Evolutionary conservation across 2,329 filamentous ascomycete species (phyloP), one percentile per base, ranked within the genome.

Genomic region (Aspergillus sp.): DNA sequence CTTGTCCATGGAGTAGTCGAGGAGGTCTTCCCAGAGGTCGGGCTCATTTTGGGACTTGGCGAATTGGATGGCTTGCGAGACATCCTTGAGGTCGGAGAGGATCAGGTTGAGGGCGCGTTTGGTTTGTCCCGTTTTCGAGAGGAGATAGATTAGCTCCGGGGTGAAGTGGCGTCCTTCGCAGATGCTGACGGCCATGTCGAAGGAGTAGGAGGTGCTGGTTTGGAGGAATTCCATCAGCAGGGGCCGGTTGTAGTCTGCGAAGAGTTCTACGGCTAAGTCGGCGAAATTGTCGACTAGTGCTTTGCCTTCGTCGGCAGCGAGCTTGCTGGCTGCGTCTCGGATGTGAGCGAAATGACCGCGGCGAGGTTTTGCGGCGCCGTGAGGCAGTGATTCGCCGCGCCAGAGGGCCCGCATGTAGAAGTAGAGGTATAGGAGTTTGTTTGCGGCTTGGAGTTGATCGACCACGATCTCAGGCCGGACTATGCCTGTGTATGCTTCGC

Each of bases 1-100:
- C 72, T 97, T 96, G 78, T 97, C 92, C 95, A 99, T 98, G 62
- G 90, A 94, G 75, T 98, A 98, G 68, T 94, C 88, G 5, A 99
- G 85, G 7, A 99, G 83, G 70, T 98, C 93, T 65, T 96, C 90
- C 95, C 95, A 99, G 0, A 99, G 83, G 68, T 97, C 93, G 0
- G 89, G 88, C 69, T 97, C 93, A 64, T 95, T 88, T 72, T 98
- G 92, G 63, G 93, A 89, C 75, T 97, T 97, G 57, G 92, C 93
- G 70, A 99, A 99, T 1, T 89, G 85, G 67, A 99, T 99, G 8
- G 95, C 95, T 67, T 95, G 92, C 53, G 89, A 90, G 53, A 98
- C 93, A 72, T 99, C 91, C 60, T 88, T 88, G 5, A 99, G 84
- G n/a, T 92, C 88, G 69, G 96, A 92, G 64, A 98, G 96, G 71